These are phyloP conservation scores for Saitozyma podzolica DNA, from an alignment of 768 basidiomycete species.

Conservation along the genomic window DNA sequence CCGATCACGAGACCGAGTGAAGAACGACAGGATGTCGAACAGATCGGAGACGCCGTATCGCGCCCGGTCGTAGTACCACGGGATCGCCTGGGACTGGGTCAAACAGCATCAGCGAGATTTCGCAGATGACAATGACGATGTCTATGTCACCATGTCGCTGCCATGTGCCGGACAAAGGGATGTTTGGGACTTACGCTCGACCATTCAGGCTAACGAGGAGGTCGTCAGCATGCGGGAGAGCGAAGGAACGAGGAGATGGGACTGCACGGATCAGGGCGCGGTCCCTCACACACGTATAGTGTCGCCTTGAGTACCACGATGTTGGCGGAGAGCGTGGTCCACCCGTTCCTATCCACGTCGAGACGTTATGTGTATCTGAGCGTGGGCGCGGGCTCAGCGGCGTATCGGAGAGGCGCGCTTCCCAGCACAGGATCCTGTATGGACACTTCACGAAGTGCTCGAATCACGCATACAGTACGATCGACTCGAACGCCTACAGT, in stretches of 20 bases:
- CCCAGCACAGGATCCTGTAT: too few relatives aligned
- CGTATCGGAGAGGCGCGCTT: too few relatives aligned
- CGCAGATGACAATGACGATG: too few relatives aligned
- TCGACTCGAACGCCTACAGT: too few relatives aligned
- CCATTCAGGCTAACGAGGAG: slow-evolving; percentile 32
- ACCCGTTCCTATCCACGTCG: slow-evolving; percentile 20
- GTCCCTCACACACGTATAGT: slow-evolving; percentile 15
- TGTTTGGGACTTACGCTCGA: slow-evolving; percentile 11
- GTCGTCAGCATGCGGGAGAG: too few relatives aligned
- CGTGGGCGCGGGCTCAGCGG: too few relatives aligned
- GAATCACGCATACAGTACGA: too few relatives aligned
- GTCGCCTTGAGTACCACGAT: slow-evolving; percentile 19
- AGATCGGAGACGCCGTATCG: slow-evolving; percentile 17
- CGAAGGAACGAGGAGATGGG: not conserved
- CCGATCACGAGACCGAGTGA: slow-evolving; percentile 13
- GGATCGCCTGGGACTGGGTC: slow-evolving; percentile 14
- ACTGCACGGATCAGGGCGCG: too few relatives aligned
- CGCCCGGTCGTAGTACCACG: slow-evolving; percentile 20
- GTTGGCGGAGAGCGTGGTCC: slow-evolving; percentile 14
- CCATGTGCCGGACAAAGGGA: too few relatives aligned
- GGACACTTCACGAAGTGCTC: too few relatives aligned
- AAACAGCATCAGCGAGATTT: too few relatives aligned
- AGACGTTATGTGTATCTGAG: slow-evolving; percentile 16
- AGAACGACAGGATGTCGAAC: slow-evolving; percentile 23
- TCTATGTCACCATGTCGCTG: too few relatives aligned